phyloP scores from a whole-genome alignment of 352 stramenopile species.

The Globisporangium barbulae region DNA sequence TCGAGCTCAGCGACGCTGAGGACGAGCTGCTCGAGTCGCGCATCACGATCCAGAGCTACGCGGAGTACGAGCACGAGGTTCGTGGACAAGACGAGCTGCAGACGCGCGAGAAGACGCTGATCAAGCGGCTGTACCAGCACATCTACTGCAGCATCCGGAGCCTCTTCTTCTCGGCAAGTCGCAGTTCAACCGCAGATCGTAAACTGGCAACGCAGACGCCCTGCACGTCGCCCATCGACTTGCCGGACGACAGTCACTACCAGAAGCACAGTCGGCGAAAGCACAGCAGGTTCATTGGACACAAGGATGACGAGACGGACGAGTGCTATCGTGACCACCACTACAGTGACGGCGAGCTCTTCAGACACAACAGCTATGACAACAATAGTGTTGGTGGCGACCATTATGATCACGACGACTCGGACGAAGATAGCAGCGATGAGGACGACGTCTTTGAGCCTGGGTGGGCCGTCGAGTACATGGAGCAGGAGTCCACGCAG shows the following conservation, averaged over 20 bases:
- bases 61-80: neutral
- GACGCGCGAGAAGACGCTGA: constrained; percentile 29
- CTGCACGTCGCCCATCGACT: constrained; percentile 57
- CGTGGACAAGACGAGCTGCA: constrained; percentile 13
- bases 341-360: neutral
- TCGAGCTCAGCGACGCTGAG: constrained; percentile 17
- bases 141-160: constrained; percentile 45
- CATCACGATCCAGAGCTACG: constrained; percentile 11
- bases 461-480: constrained; percentile 78
- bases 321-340: constrained; percentile 7
- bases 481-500: constrained; percentile 54
- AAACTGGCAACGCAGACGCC: constrained; percentile 52
- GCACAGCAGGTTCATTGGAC: constrained; percentile 9
- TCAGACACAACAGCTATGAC: neutral
- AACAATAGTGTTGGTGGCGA: neutral
- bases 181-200: neutral
- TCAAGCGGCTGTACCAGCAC: constrained; percentile 48
- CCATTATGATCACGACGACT: neutral
- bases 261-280: constrained; percentile 9
- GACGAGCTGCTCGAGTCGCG: constrained; percentile 8
- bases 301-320: constrained; percentile 8
- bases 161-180: constrained; percentile 32
- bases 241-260: constrained; percentile 28
- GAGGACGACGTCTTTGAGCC: constrained; percentile 33
- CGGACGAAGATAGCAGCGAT: constrained; percentile 4